Evolutionary conservation across 2,329 filamentous ascomycete genomes (phyloP), one percentile per base, ranked within the genome.

Genomic region (Ophiocordyceps robertsii): DNA sequence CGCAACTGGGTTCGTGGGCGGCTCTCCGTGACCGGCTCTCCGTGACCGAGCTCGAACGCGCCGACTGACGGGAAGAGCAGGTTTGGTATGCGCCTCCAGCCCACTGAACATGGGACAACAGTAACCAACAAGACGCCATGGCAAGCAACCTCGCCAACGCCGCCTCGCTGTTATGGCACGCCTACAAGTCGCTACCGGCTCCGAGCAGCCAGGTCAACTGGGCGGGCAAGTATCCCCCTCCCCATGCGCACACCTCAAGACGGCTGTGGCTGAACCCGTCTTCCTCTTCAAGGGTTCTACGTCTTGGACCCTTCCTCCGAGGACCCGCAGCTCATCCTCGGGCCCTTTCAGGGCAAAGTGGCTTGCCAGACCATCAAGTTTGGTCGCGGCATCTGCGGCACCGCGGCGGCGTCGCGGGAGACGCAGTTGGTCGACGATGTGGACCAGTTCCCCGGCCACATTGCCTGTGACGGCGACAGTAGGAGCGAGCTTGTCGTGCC

Each of bases 401-500:
- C 75, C 7, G 83, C 84, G 0, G 84, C 83, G 1, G 56, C 69
- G 21, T 71, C 66, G 4, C 61, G 62, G 37, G 56, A 63, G 45
- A 88, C 84, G 11, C 81, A 85, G 62, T 58, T 88, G 7, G 72
- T 82, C 0, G 63, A 67, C 12, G 79, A 92, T 57, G 84, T 92
- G 8, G 79, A 85, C 37, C 55, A 64, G 41, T 90, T 90, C 54
- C 81, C 82, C 0, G 84, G 83, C 2, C 85, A 90, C 57, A 89
- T 92, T 55, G 84, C 85, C 10, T 90, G 85, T 57, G 85, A 92
- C 59, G 74, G 75, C 4, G 80, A 77, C 44, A 85, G 77, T 53
- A 75, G 68, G 63, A 89, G 84, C 56, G 85, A 92, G 66, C 80
- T 92, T 56, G 85, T 92, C 16, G 84, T 90, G 39, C 85, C 85